phyloP scores from a whole-genome alignment of 2,329 filamentous ascomycete genomes.

The Colletotrichum lini region DNA sequence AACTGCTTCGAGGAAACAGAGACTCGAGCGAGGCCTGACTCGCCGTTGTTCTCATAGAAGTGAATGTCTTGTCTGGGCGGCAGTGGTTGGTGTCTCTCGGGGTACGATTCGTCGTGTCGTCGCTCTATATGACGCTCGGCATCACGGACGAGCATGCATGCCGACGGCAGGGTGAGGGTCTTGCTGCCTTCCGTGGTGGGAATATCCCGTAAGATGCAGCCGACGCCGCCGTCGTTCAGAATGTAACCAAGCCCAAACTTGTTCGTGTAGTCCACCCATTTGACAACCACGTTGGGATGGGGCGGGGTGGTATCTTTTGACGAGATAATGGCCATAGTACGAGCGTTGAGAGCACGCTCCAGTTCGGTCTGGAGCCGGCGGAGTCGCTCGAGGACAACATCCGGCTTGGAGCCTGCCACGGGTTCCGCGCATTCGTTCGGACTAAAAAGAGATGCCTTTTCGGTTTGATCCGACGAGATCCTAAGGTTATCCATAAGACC shows the following conservation, averaged over 20 bases:
- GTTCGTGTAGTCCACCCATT: constrained; percentile 92
- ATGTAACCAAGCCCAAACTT: constrained; percentile 90
- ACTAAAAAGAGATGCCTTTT: constrained; percentile 68
- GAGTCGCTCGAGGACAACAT: constrained; percentile 70
- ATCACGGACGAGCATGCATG: constrained; percentile 79
- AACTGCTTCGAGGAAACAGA: constrained; percentile 76
- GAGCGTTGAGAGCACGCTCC: constrained; percentile 74
- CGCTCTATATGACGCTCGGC: constrained; percentile 80
- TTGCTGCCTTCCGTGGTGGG: constrained; percentile 65
- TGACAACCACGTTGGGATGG: constrained; percentile 76
- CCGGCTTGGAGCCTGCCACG: constrained; percentile 69
- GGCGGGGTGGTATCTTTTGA: constrained; percentile 68
- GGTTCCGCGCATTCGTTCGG: constrained; percentile 65
- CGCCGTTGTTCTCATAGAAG: constrained; percentile 81
- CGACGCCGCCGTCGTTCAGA: constrained; percentile 84
- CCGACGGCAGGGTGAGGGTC: constrained; percentile 73
- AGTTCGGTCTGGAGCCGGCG: constrained; percentile 71
- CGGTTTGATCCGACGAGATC: constrained; percentile 45
- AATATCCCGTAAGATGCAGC: constrained; percentile 75
- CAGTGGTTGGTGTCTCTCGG: constrained; percentile 72
- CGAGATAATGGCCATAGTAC: constrained; percentile 73
- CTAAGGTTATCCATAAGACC: constrained; percentile 46
- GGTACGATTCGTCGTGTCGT: constrained; percentile 68
- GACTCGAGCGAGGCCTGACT: constrained; percentile 74
- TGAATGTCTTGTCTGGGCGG: constrained; percentile 77